A percentile compares a stretch with the other conserved stretches of the same genome.
phyloP scores from a whole-genome alignment of 345 rosid species.

The Lepidium africanum region DNA sequence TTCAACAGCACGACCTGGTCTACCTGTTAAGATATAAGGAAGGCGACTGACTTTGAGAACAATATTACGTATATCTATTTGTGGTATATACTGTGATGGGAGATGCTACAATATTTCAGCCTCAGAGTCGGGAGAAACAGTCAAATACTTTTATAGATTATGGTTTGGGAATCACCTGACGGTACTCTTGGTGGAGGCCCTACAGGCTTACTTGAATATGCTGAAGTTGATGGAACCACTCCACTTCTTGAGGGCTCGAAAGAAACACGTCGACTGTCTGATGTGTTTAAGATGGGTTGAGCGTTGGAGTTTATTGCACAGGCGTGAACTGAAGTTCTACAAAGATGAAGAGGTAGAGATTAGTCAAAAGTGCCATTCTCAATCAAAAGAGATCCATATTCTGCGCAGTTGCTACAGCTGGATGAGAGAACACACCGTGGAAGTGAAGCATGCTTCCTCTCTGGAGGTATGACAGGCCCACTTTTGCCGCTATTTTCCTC shows the following conservation, averaged over 20 bases:
- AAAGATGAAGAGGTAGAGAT: conserved; percentile 10
- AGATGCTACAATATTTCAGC: neutral
- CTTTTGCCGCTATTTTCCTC: conserved; percentile 91
- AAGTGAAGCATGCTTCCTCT: conserved; percentile 78
- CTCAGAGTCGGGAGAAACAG: neutral
- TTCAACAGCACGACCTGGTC: conserved; percentile 81
- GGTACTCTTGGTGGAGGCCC: conserved; percentile 90
- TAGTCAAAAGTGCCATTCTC: neutral
- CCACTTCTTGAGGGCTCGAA: conserved; percentile 45
- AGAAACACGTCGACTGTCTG: conserved; percentile 37
- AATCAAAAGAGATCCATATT: neutral
- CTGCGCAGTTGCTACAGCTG: neutral
- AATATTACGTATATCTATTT: neutral
- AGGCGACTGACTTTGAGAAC: neutral
- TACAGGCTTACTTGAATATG: conserved; percentile 37
- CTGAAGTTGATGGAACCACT: conserved; percentile 30
- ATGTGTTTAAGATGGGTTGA: conserved; percentile 33
- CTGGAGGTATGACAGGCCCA: conserved; percentile 74
- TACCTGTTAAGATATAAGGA: conserved; percentile 41
- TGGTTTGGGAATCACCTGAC: conserved; percentile 34
- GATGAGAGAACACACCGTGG: conserved; percentile 24
- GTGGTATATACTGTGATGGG: neutral
- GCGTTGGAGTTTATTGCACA: conserved; percentile 35
- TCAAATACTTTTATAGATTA: neutral
- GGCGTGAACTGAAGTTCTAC: conserved; percentile 72